These are phyloP conservation scores for Fraxinus velutina DNA, from an alignment of 305 asterid genomes.

Conservation along the genomic window DNA sequence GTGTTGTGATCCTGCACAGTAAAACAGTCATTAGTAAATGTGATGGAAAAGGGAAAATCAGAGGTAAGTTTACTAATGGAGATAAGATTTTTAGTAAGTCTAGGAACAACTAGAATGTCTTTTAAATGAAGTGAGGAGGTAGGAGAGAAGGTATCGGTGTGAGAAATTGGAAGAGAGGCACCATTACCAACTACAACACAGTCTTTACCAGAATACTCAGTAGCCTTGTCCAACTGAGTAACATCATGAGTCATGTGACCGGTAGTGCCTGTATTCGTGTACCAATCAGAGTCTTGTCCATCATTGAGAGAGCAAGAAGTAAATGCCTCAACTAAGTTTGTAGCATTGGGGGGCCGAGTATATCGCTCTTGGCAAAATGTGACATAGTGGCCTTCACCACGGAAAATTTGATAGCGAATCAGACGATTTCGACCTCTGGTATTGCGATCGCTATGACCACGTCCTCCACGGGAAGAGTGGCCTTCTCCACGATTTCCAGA, in stretches of 20 bases:
- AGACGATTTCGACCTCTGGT: too few relatives aligned
- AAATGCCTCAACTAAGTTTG: neutral
- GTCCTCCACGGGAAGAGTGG: neutral
- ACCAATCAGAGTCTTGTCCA: constrained; percentile 4
- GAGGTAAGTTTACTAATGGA: constrained; percentile 18
- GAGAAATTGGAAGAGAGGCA: neutral
- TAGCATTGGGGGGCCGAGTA: neutral
- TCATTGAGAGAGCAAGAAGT: neutral
- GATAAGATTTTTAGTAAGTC: constrained; percentile 9
- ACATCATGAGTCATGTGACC: constrained; percentile 5
- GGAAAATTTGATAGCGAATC: neutral
- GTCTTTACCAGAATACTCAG: neutral
- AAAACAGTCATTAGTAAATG: constrained; percentile 4
- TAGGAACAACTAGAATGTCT: constrained; percentile 11
- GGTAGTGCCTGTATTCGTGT: neutral
- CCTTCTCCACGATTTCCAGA: neutral
- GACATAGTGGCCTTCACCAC: neutral
- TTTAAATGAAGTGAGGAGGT: neutral
- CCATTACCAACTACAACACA: constrained; percentile 12
- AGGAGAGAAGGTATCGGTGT: neutral
- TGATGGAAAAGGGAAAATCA: neutral
- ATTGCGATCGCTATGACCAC: neutral
- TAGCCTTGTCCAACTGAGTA: neutral
- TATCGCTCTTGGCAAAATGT: neutral
- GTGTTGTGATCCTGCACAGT: neutral